phyloP scores from a whole-genome alignment of 352 stramenopile genomes.

The Pythium rishiriense region DNA sequence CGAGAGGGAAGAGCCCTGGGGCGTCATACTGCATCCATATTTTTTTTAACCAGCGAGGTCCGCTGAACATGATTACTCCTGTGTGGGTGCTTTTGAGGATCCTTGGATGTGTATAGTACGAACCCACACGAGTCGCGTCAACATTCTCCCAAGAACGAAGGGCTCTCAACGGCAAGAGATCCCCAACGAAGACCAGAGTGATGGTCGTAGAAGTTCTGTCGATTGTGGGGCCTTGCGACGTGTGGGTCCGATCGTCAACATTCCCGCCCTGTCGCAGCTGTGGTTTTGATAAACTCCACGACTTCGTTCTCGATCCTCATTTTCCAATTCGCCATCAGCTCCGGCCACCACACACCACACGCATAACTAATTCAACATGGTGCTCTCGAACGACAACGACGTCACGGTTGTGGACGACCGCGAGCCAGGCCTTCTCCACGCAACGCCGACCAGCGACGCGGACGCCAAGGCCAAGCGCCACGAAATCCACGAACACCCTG shows the following conservation, averaged over 20 bases:
- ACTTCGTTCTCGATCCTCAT: neutral
- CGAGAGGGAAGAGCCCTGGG: neutral
- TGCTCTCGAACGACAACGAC: conserved; percentile 12
- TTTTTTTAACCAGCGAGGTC: neutral
- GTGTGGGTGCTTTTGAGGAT: neutral
- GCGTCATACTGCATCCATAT: neutral
- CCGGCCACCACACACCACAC: neutral
- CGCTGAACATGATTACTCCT: neutral
- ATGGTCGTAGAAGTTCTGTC: conserved; percentile 10
- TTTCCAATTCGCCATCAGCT: neutral
- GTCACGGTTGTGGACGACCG: neutral
- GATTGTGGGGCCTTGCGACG: conserved; percentile 4
- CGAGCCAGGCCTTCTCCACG: conserved; percentile 30
- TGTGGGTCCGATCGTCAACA: conserved; percentile 6
- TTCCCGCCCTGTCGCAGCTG: neutral
- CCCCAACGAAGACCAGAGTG: conserved; percentile 4
- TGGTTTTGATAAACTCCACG: neutral
- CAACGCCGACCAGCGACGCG: neutral
- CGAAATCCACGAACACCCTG: conserved; percentile 34
- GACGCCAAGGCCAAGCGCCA: conserved; percentile 36
- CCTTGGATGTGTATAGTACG: neutral
- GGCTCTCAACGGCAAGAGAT: too few relatives aligned
- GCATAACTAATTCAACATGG: neutral
- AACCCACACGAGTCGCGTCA: conserved; percentile 9
- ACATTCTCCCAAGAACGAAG: neutral